Evolutionary conservation across 352 stramenopile species (phyloP).

Genomic region (Globisporangium ultimum): DNA sequence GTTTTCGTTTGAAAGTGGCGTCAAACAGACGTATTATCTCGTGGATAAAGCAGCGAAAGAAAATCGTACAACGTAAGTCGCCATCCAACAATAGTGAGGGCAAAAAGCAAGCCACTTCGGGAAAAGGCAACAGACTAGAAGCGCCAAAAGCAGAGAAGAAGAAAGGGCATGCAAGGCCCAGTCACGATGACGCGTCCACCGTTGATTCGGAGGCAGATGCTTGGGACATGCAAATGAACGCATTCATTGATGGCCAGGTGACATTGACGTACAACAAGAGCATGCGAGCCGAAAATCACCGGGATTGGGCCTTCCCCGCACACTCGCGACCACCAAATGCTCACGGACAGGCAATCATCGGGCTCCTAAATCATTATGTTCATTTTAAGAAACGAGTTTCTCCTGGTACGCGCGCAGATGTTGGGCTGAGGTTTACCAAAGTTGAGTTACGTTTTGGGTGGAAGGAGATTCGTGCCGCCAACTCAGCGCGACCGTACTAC

Average conservation of each 20-base stretch:
- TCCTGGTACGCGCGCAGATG: conserved; percentile 8
- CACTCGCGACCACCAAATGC: conserved; percentile 47
- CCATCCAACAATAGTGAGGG: not conserved
- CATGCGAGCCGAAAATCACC: conserved; percentile 39
- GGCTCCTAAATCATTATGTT: conserved; percentile 35
- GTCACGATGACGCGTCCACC: not conserved
- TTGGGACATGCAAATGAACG: conserved; percentile 13
- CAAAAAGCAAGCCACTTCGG: not conserved
- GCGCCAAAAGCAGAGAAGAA: not conserved
- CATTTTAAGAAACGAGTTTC: conserved; percentile 26
- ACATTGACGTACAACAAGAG: conserved; percentile 48
- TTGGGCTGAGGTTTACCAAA: conserved; percentile 44
- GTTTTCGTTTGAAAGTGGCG: conserved; percentile 13
- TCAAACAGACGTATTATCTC: conserved; percentile 16
- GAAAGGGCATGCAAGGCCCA: not conserved
- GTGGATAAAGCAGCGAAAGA: conserved; percentile 18
- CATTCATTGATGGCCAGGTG: conserved; percentile 16
- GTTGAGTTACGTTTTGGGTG: conserved; percentile 67
- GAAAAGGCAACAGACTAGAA: conserved; percentile 1
- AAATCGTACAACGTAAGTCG: not conserved
- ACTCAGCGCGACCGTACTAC: conserved; percentile 31
- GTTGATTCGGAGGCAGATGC: conserved; percentile 1
- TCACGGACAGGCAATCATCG: conserved; percentile 41
- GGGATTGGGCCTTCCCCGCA: conserved; percentile 47
- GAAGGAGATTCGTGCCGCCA: conserved; percentile 28